Conservation (phyloP, 768 basidiomycete genomes). For the Russula abietina region DNA sequence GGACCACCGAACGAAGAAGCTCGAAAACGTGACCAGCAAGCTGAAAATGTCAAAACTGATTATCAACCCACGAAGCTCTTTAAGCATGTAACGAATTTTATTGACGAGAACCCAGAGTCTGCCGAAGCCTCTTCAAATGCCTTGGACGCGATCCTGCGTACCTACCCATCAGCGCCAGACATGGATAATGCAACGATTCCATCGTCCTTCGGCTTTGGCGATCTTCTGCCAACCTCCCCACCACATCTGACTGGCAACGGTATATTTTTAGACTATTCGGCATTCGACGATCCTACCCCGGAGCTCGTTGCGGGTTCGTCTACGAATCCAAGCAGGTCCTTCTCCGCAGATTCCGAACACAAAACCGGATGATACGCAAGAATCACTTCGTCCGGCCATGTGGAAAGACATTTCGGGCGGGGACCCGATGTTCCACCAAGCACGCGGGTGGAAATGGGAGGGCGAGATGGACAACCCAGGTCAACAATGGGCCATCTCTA, state of each 20-base stretch:
- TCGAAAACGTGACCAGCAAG: no score
- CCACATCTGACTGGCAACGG: constrained; percentile 34
- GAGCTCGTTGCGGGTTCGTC: constrained; percentile 66
- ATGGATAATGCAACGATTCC: constrained; percentile 34
- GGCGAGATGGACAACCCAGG: no score
- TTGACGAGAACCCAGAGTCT: constrained; percentile 42
- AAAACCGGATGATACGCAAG: no score
- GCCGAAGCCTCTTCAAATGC: constrained; percentile 48
- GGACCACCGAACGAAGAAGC: no score
- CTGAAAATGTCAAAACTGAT: no score
- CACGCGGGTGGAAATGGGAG: no score
- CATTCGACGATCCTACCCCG: constrained; percentile 55
- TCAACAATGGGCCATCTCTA: no score
- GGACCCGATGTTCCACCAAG: no score
- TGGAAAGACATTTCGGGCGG: no score
- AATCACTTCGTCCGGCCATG: no score
- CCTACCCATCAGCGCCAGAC: constrained; percentile 39
- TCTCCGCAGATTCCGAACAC: constrained; percentile 39
- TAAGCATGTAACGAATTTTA: constrained; percentile 56
- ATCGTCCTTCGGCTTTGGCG: constrained; percentile 28
- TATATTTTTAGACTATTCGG: constrained; percentile 60
- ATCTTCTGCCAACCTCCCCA: constrained; percentile 27
- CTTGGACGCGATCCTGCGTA: constrained; percentile 58
- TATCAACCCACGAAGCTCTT: no score
- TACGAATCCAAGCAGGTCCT: constrained; percentile 61